A percentile compares a stretch with the other conserved stretches of the same genome.
Conservation (phyloP, 2,329 filamentous ascomycete genomes). For the Ophiostoma fasciatum region DNA sequence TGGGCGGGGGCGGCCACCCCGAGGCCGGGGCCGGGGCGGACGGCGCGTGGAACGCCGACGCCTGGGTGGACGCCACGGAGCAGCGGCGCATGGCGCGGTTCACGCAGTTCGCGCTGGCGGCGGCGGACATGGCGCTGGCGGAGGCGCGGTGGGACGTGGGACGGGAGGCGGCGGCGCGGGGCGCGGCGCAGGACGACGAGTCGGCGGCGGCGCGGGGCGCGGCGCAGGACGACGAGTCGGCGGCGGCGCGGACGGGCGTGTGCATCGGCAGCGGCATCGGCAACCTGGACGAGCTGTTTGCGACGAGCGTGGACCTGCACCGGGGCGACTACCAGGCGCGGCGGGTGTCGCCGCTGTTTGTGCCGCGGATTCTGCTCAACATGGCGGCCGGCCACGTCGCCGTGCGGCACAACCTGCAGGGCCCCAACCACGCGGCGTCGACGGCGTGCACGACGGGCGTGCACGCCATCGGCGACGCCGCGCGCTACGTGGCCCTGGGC, state of each 20-base stretch:
- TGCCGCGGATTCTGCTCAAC: conserved; percentile 87
- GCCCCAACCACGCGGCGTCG: conserved; percentile 83
- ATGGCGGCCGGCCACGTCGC: conserved; percentile 88
- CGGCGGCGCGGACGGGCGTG: conserved; percentile 68
- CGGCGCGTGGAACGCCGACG: conserved; percentile 32
- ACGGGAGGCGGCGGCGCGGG: conserved; percentile 14
- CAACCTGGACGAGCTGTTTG: conserved; percentile 80
- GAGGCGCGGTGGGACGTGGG: conserved; percentile 59
- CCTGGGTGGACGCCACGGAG: conserved; percentile 39
- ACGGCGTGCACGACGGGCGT: conserved; percentile 95
- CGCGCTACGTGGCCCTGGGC: conserved; percentile 79
- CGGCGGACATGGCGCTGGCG: conserved; percentile 68
- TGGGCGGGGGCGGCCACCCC: no score
- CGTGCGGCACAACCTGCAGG: conserved; percentile 79
- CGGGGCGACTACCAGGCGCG: conserved; percentile 71
- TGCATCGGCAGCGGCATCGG: conserved; percentile 93
- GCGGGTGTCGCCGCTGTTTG: conserved; percentile 86
- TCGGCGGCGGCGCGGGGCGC: conserved; percentile 31
- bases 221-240: conserved; percentile 36
- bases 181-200: conserved; percentile 16
- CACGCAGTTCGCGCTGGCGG: conserved; percentile 80
- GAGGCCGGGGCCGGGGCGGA: conserved; percentile 9
- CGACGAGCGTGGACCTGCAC: conserved; percentile 63
- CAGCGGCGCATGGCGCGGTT: conserved; percentile 78
- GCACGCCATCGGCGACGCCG: conserved; percentile 86